A percentile compares a stretch with the other conserved stretches of the same genome.
Evolutionary conservation across 1,284 basidiomycete genomes (phyloP).

Genomic region (Gomphus sp.): DNA sequence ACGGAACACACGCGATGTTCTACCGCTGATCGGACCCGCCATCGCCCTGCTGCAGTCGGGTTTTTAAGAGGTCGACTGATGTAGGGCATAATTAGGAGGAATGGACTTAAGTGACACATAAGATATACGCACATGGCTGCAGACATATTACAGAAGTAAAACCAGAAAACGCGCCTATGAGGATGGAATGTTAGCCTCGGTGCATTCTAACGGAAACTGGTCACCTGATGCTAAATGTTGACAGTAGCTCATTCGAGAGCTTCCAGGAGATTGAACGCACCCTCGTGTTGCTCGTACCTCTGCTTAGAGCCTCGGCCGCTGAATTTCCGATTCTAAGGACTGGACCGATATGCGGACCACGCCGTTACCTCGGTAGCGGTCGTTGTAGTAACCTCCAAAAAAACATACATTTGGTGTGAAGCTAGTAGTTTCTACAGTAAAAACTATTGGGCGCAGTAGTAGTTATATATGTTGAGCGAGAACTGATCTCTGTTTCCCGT

Average conservation of each 20-base stretch:
- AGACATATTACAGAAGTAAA: constrained; percentile 63
- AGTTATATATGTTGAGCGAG: too few relatives aligned
- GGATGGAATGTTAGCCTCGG: not conserved
- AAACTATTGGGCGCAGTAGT: too few relatives aligned
- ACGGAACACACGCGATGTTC: not conserved
- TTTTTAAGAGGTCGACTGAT: constrained; percentile 81
- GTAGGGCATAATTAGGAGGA: not conserved
- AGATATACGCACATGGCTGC: constrained; percentile 56
- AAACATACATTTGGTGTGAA: too few relatives aligned
- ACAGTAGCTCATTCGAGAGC: constrained; percentile 20
- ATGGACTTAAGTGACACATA: not conserved
- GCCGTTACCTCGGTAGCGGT: too few relatives aligned
- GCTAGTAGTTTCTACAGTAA: too few relatives aligned
- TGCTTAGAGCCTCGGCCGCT: too few relatives aligned
- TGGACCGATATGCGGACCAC: too few relatives aligned
- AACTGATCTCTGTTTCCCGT: too few relatives aligned
- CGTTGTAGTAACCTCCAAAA: too few relatives aligned
- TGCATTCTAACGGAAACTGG: constrained; percentile 9
- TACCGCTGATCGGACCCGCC: constrained; percentile 16
- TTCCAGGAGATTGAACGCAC: too few relatives aligned
- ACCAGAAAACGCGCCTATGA: constrained; percentile 61
- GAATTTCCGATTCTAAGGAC: too few relatives aligned
- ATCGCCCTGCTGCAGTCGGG: constrained; percentile 75
- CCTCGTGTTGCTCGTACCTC: too few relatives aligned
- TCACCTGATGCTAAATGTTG: constrained; percentile 67